phyloP scores from a whole-genome alignment of 352 stramenopile species.

The Peronospora farinosa region DNA sequence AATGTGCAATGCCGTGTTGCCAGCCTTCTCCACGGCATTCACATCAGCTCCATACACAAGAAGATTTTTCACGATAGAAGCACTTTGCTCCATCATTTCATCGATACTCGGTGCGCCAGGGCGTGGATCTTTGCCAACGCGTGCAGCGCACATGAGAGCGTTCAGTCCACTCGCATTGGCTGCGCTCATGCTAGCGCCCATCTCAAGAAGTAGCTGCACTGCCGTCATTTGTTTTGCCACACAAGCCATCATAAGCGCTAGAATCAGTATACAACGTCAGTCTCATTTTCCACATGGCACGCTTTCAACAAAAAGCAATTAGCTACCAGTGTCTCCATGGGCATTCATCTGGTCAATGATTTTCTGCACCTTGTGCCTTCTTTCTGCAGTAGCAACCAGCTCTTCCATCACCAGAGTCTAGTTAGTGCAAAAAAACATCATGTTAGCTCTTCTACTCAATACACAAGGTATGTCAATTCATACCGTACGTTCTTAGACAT shows the following conservation, averaged over 20 bases:
- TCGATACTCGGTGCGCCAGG: slow-evolving; percentile 18
- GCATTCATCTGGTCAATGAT: slow-evolving; percentile 57
- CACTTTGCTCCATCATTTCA: slow-evolving; percentile 40
- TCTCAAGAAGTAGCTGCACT: slow-evolving; percentile 37
- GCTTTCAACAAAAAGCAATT: background rate
- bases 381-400: slow-evolving; percentile 39
- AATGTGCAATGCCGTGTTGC: slow-evolving; percentile 71
- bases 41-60: slow-evolving; percentile 35
- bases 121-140: slow-evolving; percentile 35
- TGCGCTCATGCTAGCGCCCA: slow-evolving; percentile 34
- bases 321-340: slow-evolving; percentile 70
- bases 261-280: background rate
- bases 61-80: slow-evolving; percentile 44
- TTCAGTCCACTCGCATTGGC: slow-evolving; percentile 58
- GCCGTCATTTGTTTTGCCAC: slow-evolving; percentile 65
- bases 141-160: slow-evolving; percentile 72
- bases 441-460: background rate
- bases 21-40: slow-evolving; percentile 38
- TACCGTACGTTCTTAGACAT: slow-evolving; percentile 61
- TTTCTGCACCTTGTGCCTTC: slow-evolving; percentile 39
- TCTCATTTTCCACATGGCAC: background rate
- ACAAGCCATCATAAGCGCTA: slow-evolving; percentile 84
- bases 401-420: slow-evolving; percentile 56
- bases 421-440: background rate
- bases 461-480: background rate